phyloP scores from a whole-genome alignment of 1,139 yeast genomes.

The Pneumocystis canis region DNA sequence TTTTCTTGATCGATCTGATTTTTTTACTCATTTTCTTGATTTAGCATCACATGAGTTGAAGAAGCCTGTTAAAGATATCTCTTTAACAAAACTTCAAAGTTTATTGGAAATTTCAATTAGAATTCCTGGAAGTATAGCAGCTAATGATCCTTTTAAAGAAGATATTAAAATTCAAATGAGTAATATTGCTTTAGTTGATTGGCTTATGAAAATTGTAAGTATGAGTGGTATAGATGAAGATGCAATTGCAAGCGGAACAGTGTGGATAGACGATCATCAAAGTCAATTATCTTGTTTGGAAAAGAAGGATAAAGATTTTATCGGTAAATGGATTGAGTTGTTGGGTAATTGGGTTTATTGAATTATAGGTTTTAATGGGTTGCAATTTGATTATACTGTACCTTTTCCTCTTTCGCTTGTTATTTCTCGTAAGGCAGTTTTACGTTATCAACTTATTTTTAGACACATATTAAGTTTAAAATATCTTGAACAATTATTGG shows the following conservation, averaged over 20 bases:
- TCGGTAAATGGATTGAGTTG: neutral
- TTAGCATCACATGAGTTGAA: conserved; percentile 30
- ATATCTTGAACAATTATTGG: conserved; percentile 45
- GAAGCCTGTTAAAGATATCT: conserved; percentile 27
- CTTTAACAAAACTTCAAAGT: conserved; percentile 30
- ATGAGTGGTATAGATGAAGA: conserved; percentile 48
- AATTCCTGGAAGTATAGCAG: conserved; percentile 29
- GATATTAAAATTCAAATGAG: conserved; percentile 24
- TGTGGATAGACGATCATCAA: neutral
- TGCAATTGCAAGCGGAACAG: conserved; percentile 19
- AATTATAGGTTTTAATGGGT: conserved; percentile 35
- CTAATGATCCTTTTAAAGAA: conserved; percentile 28
- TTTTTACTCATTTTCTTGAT: conserved; percentile 33
- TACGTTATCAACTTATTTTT: conserved; percentile 68
- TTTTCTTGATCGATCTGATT: conserved; percentile 43
- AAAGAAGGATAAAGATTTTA: conserved; percentile 1
- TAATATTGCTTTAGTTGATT: conserved; percentile 34
- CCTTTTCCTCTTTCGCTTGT: conserved; percentile 82
- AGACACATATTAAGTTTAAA: conserved; percentile 54
- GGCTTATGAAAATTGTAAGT: conserved; percentile 48
- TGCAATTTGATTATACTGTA: conserved; percentile 52
- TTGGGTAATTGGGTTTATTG: conserved; percentile 5
- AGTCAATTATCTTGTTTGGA: neutral
- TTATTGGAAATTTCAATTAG: conserved; percentile 28
- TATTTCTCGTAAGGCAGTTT: conserved; percentile 51